Evolutionary conservation across 441 rosid genomes (phyloP).

Genomic region (Pelargonium myrrhifolium): DNA sequence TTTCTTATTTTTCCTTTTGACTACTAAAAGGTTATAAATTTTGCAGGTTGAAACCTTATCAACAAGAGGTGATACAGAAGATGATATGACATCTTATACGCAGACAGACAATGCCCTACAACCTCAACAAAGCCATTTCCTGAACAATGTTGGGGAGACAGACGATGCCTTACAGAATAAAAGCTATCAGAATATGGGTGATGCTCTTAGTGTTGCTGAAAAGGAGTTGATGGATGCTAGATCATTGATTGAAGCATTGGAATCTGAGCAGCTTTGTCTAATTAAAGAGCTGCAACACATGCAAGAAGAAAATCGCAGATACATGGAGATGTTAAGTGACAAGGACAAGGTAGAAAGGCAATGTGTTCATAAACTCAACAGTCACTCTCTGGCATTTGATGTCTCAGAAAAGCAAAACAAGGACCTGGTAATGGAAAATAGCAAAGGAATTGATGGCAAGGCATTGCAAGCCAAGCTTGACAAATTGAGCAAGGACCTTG

Average conservation of each 20-base stretch:
- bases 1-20: constrained; percentile 11
- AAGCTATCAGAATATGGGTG: constrained; percentile 24
- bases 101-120: constrained; percentile 22
- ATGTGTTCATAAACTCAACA: constrained; percentile 24
- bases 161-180: constrained; percentile 28
- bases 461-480: constrained; percentile 46
- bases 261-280: constrained; percentile 35
- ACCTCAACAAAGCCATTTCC: too few species aligned
- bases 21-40: constrained; percentile 15
- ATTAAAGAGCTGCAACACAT: constrained; percentile 37
- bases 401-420: constrained; percentile 24
- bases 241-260: constrained; percentile 33
- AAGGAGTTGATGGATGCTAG: constrained; percentile 38
- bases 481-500: constrained; percentile 53
- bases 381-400: constrained; percentile 23
- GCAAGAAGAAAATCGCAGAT: constrained; percentile 41
- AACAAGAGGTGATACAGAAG: constrained; percentile 35
- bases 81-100: constrained; percentile 32
- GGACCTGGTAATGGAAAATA: constrained; percentile 22
- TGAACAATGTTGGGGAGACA: too few species aligned
- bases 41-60: constrained; percentile 49
- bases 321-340: constrained; percentile 33
- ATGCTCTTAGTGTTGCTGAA: constrained; percentile 24
- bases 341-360: constrained; percentile 31
- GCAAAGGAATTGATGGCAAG: constrained; percentile 31